Evolutionary conservation across 768 basidiomycete species (phyloP), one percentile per base, ranked within the genome.

Genomic region (Epithele typhae): DNA sequence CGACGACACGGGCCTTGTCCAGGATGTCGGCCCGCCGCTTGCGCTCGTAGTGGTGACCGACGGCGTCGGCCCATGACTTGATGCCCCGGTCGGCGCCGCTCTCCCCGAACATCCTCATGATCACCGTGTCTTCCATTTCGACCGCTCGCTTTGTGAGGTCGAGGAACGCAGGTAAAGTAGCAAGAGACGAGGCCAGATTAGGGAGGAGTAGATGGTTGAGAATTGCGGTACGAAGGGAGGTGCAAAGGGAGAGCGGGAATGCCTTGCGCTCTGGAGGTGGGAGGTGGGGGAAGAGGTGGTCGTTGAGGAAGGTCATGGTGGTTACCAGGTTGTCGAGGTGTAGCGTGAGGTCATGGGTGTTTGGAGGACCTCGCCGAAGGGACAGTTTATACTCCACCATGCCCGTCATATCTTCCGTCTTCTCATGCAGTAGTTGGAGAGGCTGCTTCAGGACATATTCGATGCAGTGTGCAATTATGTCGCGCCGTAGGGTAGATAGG

Each of bases 41-140:
- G 49, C 80, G 79, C 61, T 92, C 92, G 62, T 92, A 95, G 63
- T 91, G 87, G 3, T 72, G 66, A 15, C 78, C 75, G 10, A 89
- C 73, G 4, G 78, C 76, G 40, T 82, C 75, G 3, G 75, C 77
- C 88, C 92, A 95, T 5, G 65, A 57, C 57, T 77, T 75, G 45
- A 94, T 76, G 6, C 80, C 67, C 21, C 68, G 68, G 37, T 82
- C 79, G 5, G 66, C 65, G 11, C 53, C 45, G 18, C 72, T 74
- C 44, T 72, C 75, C 12, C 74, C 74, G 14, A 87, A 67, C 48
- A 83, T 54, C 12, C 62, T 62, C 12, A 75, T 56, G 14, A 87
- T 57, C 41, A 76, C 75, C 27, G 68, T 64, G 10, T 72, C 67
- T 67, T 95, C 92, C 35, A 92, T 85, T 3, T 65, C 60, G 4